Base-by-base conservation (phyloP, 2,329 filamentous ascomycete genomes). In the Botrytis paeoniae region DNA sequence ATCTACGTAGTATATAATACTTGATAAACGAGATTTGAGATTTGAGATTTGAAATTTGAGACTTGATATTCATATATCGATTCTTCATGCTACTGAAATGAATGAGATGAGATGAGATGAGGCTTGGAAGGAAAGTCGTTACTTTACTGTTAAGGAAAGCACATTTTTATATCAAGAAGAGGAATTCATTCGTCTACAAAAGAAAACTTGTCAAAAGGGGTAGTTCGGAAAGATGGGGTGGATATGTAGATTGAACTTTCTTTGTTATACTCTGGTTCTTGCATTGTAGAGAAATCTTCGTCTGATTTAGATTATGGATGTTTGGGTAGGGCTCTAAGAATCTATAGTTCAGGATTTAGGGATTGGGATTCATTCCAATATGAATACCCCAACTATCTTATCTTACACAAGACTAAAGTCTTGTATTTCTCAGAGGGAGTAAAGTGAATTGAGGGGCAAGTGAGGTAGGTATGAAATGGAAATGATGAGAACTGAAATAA, bases 11-110 rank as follows among this genome's bases (percentile, higher is more conserved):
- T 43, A 48, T 4, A 35, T 35, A 4, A 35, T 2, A 35, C 4
- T 35, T 35, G 32, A 35, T 2, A 35, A 3, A 3, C 4, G 32
- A 35, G 32, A 35, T 35, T 35, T 35, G 32, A 35, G 32, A 35
- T 35, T 35, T 4, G 32, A 35, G 32, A 35, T 35, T 35, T 4
- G 32, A 35, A 4, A 35, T 48, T 48, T 12, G 22, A n/a, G 25
- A 14, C 0, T 3, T n/a, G 4, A 51, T 54, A n/a, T n/a, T 25
- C 25, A 16, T 0, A 1, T 0, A 3, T 54, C 3, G 0, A 16
- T 14, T n/a, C 0, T n/a, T 12, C 2, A n/a, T 4, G 25, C 12
- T 54, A 16, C 25, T 25, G 12, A 14, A n/a, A 51, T 51, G 25
- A 25, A 25, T 48, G 9, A 48, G 22, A 25, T 2, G 10, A 51